Conservation (phyloP, 2,329 filamentous ascomycete genomes). For the Xylaria sp. region DNA sequence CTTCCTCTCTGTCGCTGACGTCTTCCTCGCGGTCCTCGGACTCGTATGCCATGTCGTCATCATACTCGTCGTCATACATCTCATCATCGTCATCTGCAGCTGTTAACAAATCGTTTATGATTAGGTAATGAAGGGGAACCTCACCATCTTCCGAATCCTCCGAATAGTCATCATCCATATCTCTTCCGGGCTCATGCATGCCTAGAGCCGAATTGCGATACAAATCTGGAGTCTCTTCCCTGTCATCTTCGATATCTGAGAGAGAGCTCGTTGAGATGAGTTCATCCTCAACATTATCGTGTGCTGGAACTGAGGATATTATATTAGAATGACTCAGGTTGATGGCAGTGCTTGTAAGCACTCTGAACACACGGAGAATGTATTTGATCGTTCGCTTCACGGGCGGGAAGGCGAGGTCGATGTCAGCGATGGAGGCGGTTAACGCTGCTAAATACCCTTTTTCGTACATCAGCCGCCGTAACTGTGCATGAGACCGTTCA, state of each 20-base stretch:
- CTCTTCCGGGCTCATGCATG: conserved; percentile 83
- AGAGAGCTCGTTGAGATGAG: conserved; percentile 86
- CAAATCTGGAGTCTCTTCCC: conserved; percentile 94
- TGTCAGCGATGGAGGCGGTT: conserved; percentile 90
- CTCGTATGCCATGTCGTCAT: conserved; percentile 89
- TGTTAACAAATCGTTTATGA: conserved; percentile 14
- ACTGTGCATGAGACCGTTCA: conserved; percentile 74
- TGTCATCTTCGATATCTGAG: conserved; percentile 83
- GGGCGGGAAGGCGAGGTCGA: conserved; percentile 92
- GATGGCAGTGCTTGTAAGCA: conserved; percentile 85
- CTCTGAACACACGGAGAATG: conserved; percentile 86
- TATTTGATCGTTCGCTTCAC: conserved; percentile 96
- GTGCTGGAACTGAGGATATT: conserved; percentile 68
- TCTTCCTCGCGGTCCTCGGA: conserved; percentile 82
- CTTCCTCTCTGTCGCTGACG: conserved; percentile 88
- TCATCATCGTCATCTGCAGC: conserved; percentile 75
- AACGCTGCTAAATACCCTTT: conserved; percentile 92
- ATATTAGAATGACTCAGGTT: conserved; percentile 82
- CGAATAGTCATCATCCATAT: conserved; percentile 75
- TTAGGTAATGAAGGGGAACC: background rate
- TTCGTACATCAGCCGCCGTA: conserved; percentile 96
- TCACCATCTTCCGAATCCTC: conserved; percentile 71
- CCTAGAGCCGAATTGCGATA: conserved; percentile 96
- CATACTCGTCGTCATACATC: conserved; percentile 91
- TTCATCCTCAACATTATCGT: conserved; percentile 79